A percentile compares a stretch with the other conserved stretches of the same genome.
These are phyloP conservation scores for Teunomyces funiuensis DNA, from an alignment of 805 yeast genomes.

Conservation along the genomic window DNA sequence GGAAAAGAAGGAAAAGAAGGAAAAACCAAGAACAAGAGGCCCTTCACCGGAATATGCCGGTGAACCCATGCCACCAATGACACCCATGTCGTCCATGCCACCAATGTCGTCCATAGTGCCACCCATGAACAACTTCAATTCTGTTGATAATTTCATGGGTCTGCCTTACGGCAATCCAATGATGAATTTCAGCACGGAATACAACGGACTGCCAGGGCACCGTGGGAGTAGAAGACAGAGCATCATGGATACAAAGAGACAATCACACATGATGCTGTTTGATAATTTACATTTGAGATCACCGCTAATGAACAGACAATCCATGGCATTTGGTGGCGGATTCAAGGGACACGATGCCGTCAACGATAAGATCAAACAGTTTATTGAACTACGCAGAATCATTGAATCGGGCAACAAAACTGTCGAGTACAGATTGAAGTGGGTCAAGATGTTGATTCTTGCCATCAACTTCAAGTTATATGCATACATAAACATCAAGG, in stretches of 20 bases:
- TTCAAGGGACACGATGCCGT: slow-evolving; percentile 22
- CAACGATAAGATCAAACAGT: slow-evolving; percentile 33
- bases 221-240: slow-evolving; percentile 17
- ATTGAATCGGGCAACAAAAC: slow-evolving; percentile 45
- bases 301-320: slow-evolving; percentile 3
- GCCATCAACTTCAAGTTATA: slow-evolving; percentile 41
- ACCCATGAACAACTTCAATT: slow-evolving; percentile 1
- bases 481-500: slow-evolving; percentile 43
- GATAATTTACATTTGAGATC: slow-evolving; percentile 1
- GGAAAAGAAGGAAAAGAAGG: slow-evolving; percentile 8
- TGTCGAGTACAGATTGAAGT: slow-evolving; percentile 38
- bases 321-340: slow-evolving; percentile 8
- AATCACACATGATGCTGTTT: slow-evolving; percentile 11
- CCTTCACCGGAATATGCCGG: too few relatives aligned
- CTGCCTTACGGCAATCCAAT: slow-evolving; percentile 15
- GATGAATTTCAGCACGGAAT: slow-evolving; percentile 17
- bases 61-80: slow-evolving; percentile 3
- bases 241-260: slow-evolving; percentile 16
- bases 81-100: slow-evolving; percentile 7
- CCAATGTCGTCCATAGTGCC: slow-evolving; percentile 8
- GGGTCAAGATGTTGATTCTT: slow-evolving; percentile 42
- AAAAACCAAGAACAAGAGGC: not conserved
- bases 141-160: slow-evolving; percentile 8
- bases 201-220: slow-evolving; percentile 7
- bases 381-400: slow-evolving; percentile 30